These are phyloP conservation scores for Diaporthe eres DNA, from an alignment of 2,329 filamentous ascomycete species.

Conservation along the genomic window DNA sequence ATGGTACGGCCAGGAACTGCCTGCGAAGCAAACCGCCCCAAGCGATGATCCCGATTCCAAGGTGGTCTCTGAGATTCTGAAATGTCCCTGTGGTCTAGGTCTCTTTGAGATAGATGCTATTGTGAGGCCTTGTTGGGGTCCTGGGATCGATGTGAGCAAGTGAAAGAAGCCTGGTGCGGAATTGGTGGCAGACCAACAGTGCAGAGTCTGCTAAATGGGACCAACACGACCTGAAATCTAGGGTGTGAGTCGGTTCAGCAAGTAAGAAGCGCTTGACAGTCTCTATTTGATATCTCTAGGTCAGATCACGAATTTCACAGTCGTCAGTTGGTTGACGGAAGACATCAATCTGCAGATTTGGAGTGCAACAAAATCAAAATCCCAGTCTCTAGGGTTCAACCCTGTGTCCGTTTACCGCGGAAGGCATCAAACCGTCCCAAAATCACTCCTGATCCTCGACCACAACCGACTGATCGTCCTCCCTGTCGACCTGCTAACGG, in stretches of 20 bases:
- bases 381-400: background rate
- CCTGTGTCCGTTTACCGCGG: background rate
- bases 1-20: background rate
- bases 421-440: background rate
- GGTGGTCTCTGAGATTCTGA: background rate
- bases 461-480: conserved; percentile 32
- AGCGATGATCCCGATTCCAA: background rate
- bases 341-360: background rate
- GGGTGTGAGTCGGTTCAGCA: too few relatives aligned
- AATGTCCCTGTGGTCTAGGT: background rate
- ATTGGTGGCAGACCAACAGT: background rate
- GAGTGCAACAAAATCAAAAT: background rate
- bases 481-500: background rate
- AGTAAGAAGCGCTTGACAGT: background rate
- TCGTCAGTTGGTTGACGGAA: too few relatives aligned
- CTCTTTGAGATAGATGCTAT: too few relatives aligned
- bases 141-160: background rate
- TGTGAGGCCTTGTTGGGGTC: background rate
- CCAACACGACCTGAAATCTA: too few relatives aligned
- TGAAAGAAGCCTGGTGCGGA: background rate
- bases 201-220: background rate
- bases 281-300: background rate
- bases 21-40: background rate
- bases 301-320: background rate
- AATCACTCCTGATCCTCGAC: background rate